Percentiles rank a stretch among this genome's conserved stretches.
Evolutionary conservation across 2,329 filamentous ascomycete species (phyloP).

Genomic region (Exserohilum turcica): DNA sequence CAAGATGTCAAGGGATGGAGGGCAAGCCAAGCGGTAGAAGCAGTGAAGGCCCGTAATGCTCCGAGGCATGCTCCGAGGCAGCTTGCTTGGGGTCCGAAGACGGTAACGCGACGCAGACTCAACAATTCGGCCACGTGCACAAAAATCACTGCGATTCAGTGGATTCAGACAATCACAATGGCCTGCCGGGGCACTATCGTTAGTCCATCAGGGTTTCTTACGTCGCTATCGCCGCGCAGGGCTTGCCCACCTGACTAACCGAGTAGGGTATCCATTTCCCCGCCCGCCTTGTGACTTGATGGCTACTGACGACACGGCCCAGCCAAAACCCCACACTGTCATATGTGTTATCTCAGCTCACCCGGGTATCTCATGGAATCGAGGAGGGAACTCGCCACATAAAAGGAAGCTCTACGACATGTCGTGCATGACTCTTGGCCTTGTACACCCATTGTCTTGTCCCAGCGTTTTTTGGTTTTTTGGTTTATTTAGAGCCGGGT

Average conservation of each 20-base stretch:
- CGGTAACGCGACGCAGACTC: background rate
- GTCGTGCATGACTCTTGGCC: slow-evolving; percentile 7
- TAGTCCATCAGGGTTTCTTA: background rate
- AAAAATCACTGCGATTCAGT: background rate
- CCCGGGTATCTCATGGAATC: slow-evolving; percentile 1
- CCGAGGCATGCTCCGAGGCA: background rate
- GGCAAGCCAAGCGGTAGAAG: background rate
- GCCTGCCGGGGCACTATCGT: background rate
- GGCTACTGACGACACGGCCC: slow-evolving; percentile 20
- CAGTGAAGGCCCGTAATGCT: background rate
- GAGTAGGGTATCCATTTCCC: slow-evolving; percentile 31
- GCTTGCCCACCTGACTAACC: slow-evolving; percentile 16
- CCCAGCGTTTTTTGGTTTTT: background rate
- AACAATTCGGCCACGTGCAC: background rate
- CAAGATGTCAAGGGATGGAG: background rate
- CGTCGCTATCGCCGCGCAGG: slow-evolving; percentile 15
- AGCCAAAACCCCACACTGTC: slow-evolving; percentile 21
- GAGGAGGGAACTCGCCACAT: background rate
- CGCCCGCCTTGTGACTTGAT: slow-evolving; percentile 9
- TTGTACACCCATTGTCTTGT: background rate
- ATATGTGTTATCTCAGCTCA: slow-evolving; percentile 19
- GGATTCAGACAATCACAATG: background rate
- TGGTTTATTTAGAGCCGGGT: background rate
- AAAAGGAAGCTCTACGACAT: slow-evolving; percentile 13
- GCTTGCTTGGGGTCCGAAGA: background rate